These are phyloP conservation scores for Teratosphaeriaceae sp. DNA, from an alignment of 2,329 filamentous ascomycete genomes.

Conservation along the genomic window DNA sequence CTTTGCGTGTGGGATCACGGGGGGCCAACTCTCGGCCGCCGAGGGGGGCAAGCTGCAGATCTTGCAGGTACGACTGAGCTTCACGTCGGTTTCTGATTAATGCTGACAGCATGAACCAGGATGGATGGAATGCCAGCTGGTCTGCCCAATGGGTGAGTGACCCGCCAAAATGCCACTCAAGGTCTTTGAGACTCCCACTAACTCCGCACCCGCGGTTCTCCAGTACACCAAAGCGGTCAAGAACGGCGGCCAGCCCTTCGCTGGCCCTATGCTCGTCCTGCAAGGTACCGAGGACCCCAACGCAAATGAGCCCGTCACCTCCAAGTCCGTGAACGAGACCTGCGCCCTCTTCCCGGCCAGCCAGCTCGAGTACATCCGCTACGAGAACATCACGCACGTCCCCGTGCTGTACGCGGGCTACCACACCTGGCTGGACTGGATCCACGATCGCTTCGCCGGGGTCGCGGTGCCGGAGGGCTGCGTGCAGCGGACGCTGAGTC, in stretches of 20 bases:
- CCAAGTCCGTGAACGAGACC: conserved; percentile 20
- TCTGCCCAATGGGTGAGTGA: conserved; percentile 6
- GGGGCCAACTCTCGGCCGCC: conserved; percentile 12
- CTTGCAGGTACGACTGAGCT: no score
- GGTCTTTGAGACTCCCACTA: no score
- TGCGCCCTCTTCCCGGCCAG: conserved; percentile 15
- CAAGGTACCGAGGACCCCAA: conserved; percentile 27
- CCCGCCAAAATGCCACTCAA: not conserved
- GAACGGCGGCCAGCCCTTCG: conserved; percentile 28
- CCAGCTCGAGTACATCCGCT: conserved; percentile 21
- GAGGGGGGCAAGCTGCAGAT: conserved; percentile 9
- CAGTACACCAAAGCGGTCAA: conserved; percentile 22
- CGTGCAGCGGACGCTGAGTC: conserved; percentile 4
- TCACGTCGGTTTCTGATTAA: no score
- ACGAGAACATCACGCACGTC: conserved; percentile 24
- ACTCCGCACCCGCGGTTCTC: no score
- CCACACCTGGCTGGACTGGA: conserved; percentile 28
- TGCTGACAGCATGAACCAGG: no score
- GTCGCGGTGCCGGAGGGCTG: conserved; percentile 13
- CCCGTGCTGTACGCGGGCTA: conserved; percentile 26
- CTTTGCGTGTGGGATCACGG: conserved; percentile 14
- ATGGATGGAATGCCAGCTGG: conserved; percentile 16
- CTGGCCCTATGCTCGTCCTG: conserved; percentile 33
- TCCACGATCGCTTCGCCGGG: conserved; percentile 21
- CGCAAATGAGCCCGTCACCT: conserved; percentile 15